Base-by-base conservation (phyloP, 106 monocot species). In the Acanthochlamys bracteata region DNA sequence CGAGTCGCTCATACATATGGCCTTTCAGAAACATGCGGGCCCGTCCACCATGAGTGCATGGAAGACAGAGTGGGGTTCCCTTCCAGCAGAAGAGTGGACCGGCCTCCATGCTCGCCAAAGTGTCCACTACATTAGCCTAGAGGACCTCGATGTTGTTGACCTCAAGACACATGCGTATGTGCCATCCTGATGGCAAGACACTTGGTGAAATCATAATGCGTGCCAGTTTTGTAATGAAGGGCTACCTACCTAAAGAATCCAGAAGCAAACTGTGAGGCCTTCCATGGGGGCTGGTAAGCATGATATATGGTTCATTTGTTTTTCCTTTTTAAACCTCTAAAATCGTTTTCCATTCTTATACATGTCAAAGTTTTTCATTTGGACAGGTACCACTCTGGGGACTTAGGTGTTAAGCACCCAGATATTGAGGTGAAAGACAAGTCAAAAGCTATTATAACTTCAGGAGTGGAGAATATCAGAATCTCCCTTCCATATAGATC, bases 1-100 rank as follows among this genome's bases (percentile, higher is more conserved):
- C 84, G 81, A 4, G 70, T 88, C 58, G 75, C 84, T 11, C 88
- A 88, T 81, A 88, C 88, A 17, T 88, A 88, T 10, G 88, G 88
- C 64, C 78, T 88, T 15, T 78, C 88, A 7, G 88, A 88, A 47
- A 88, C 88, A 8, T 88, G 78, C 7, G 88, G n/a, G 88, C 14
- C 88, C 88, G 0, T 75, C 80, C 17, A 78, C 78, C 21, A 66
- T 88, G 1, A 84, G 88, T n/a, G 51, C 75, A 4, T 84, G 76
- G 80, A 88, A 88, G 62, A 80, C 88, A 7, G 88, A 88, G 52
- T 88, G 88, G 88, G 78, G 75, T 51, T n/a, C 4, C 0, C 78
- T 88, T 12, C 75, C 77, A 0, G 33, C 49, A 0, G 81, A 81
- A 11, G 25, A 55, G 12, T 77, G 78, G 6, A 75, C 84, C 11